These are phyloP conservation scores for Blastocystis sp. DNA, from an alignment of 352 stramenopile species.

Conservation along the genomic window DNA sequence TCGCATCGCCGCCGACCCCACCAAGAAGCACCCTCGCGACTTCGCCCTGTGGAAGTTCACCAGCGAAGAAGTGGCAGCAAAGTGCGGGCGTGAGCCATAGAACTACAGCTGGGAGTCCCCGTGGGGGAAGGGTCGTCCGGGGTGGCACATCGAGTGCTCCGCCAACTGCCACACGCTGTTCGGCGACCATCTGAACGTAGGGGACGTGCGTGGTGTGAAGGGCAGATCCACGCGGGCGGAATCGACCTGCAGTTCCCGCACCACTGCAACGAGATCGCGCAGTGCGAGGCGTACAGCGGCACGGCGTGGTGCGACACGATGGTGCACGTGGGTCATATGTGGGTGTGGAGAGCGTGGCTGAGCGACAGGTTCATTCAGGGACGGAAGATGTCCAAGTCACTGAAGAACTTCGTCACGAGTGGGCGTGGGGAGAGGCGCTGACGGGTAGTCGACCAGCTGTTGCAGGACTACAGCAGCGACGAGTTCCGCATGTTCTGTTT, in stretches of 20 bases:
- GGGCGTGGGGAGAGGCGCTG: background rate
- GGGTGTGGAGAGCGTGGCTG: background rate
- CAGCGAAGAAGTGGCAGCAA: constrained; percentile 83
- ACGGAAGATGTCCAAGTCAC: constrained; percentile 96
- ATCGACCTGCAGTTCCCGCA: constrained; percentile 96
- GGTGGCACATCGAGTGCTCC: constrained; percentile 97
- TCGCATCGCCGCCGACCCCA: constrained; percentile 72
- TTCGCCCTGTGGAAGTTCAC: constrained; percentile 93
- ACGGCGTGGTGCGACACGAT: constrained; percentile 91
- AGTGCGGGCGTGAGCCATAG: constrained; percentile 36
- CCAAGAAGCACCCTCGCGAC: constrained; percentile 89
- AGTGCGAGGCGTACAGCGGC: constrained; percentile 74
- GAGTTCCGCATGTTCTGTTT: constrained; percentile 67
- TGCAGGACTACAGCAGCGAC: constrained; percentile 46
- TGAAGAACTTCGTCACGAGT: constrained; percentile 98
- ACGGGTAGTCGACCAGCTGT: constrained; percentile 1
- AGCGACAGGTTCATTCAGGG: constrained; percentile 84
- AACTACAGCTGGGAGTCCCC: constrained; percentile 83
- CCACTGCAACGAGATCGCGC: constrained; percentile 96
- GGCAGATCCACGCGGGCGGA: constrained; percentile 93
- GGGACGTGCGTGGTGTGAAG: constrained; percentile 75
- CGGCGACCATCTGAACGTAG: constrained; percentile 83
- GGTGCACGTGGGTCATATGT: constrained; percentile 91
- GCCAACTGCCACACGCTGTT: constrained; percentile 76
- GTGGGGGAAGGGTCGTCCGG: constrained; percentile 88